These are phyloP conservation scores for Porcisia deanei DNA, from an alignment of 208 protist species.

Conservation along the genomic window DNA sequence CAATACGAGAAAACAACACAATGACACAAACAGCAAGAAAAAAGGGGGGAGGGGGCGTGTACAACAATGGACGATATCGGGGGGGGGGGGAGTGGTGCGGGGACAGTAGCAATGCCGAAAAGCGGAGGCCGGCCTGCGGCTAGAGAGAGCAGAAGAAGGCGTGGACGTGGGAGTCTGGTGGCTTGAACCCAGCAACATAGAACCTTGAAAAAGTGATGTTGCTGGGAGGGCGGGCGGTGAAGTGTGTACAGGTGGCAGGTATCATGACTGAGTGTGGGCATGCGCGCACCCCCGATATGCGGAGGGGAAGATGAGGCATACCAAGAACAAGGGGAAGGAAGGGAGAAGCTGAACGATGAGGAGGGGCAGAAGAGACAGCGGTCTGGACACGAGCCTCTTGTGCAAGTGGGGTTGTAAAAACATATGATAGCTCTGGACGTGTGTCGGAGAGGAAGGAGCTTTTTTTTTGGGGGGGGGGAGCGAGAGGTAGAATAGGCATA, in stretches of 20 bases:
- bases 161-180: too few relatives aligned
- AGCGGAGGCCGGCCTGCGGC: too few relatives aligned
- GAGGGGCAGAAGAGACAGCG: neutral
- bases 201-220: neutral
- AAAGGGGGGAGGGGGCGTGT: too few relatives aligned
- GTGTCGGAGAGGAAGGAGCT: neutral
- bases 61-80: too few relatives aligned
- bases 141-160: too few relatives aligned
- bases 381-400: neutral
- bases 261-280: neutral
- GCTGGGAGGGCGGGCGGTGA: neutral
- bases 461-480: too few relatives aligned
- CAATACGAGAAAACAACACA: too few relatives aligned
- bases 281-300: neutral
- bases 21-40: too few relatives aligned
- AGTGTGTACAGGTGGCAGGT: neutral
- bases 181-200: neutral
- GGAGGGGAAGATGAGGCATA: neutral
- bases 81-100: too few relatives aligned
- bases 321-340: neutral
- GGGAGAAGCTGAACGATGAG: neutral
- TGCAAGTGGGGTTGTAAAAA: neutral
- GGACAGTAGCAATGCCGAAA: too few relatives aligned
- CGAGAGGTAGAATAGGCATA: too few relatives aligned
- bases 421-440: neutral